Conservation (phyloP, 1,139 yeast species). For the Meyerozyma smithsonii region DNA sequence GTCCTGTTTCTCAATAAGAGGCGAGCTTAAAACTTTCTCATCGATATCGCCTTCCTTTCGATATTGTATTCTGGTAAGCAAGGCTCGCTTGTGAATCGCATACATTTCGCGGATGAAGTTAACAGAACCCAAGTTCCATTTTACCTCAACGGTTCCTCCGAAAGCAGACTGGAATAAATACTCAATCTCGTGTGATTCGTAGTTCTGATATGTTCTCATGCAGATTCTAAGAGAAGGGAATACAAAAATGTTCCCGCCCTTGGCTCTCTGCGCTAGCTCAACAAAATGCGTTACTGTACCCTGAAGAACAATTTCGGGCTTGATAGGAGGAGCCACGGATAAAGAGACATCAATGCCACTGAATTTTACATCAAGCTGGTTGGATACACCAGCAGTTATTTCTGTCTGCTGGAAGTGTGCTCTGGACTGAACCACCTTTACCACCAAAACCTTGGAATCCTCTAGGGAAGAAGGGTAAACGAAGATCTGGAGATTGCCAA, state of each 20-base stretch:
- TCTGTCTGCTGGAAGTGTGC: slow-evolving; percentile 61
- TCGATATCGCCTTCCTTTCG: slow-evolving; percentile 15
- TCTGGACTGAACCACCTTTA: slow-evolving; percentile 53
- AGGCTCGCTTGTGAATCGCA: slow-evolving; percentile 50
- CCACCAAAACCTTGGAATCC: slow-evolving; percentile 68
- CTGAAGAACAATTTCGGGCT: slow-evolving; percentile 38
- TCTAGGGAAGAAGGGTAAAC: slow-evolving; percentile 74
- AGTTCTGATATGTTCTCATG: slow-evolving; percentile 70
- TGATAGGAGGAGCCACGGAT: slow-evolving; percentile 45
- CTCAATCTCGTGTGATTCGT: slow-evolving; percentile 48
- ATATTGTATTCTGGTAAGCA: slow-evolving; percentile 33
- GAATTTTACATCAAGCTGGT: slow-evolving; percentile 48
- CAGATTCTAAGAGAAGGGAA: slow-evolving; percentile 72
- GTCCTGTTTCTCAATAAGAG: slow-evolving; percentile 16
- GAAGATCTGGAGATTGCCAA: slow-evolving; percentile 54
- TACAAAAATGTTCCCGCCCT: slow-evolving; percentile 75
- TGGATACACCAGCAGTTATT: slow-evolving; percentile 43
- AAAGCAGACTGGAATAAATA: slow-evolving; percentile 66
- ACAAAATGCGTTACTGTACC: slow-evolving; percentile 55
- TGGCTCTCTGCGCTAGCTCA: slow-evolving; percentile 50
- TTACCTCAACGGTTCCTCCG: slow-evolving; percentile 84
- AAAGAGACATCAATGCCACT: slow-evolving; percentile 63
- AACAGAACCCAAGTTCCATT: slow-evolving; percentile 94
- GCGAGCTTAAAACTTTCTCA: slow-evolving; percentile 15
- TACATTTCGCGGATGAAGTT: slow-evolving; percentile 87